These are phyloP conservation scores for Vaccinium myrtillus DNA, from an alignment of 148 eudicot species.

Conservation along the genomic window DNA sequence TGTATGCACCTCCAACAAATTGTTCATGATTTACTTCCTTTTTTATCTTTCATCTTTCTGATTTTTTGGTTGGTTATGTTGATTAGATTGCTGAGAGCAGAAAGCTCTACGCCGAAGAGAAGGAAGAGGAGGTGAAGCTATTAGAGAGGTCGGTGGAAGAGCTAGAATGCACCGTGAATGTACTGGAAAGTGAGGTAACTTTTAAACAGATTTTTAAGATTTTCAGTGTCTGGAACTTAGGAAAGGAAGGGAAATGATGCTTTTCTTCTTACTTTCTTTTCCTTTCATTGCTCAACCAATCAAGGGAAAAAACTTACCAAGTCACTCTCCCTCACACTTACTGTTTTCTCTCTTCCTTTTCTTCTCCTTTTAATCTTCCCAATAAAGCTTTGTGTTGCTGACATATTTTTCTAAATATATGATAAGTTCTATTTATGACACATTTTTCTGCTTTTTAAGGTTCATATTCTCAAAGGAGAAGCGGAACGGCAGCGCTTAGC, in stretches of 20 bases:
- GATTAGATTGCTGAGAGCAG: constrained; percentile 64
- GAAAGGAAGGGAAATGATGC: not conserved
- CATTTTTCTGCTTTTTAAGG: constrained; percentile 40
- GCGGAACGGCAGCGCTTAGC: constrained; percentile 83
- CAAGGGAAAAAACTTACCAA: not conserved
- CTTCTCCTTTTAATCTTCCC: not conserved
- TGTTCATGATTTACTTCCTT: not conserved
- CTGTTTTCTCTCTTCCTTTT: not conserved
- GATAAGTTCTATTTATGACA: not conserved
- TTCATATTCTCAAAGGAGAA: constrained; percentile 73
- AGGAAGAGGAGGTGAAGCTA: constrained; percentile 90
- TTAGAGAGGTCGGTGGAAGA: constrained; percentile 87
- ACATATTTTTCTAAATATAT: not conserved
- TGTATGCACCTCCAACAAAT: not conserved
- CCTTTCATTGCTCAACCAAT: not conserved
- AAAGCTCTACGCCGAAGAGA: constrained; percentile 68
- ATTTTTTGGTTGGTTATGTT: not conserved
- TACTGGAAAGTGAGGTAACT: constrained; percentile 76
- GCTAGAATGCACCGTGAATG: constrained; percentile 74
- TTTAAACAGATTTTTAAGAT: not conserved
- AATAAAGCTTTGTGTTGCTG: not conserved
- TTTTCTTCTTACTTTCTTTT: not conserved
- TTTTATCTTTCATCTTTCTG: not conserved
- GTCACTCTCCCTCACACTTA: not conserved
- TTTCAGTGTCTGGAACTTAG: not conserved